phyloP scores from a whole-genome alignment of 176 grass and related monocot species.

The Lolium rigidum region DNA sequence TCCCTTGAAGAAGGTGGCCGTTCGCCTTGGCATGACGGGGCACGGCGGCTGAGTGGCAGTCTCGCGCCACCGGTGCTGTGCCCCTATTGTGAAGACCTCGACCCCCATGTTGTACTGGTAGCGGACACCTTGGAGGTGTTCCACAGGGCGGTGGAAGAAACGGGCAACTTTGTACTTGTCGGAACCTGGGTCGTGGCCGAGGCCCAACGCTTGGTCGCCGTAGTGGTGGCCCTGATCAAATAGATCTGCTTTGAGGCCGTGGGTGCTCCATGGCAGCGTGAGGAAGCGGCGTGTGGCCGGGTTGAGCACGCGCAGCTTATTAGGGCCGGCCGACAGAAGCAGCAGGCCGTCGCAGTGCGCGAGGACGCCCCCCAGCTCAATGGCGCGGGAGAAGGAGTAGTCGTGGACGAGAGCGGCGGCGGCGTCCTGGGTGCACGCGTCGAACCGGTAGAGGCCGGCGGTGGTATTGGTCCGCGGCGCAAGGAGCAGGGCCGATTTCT shows the following conservation, averaged over 20 bases:
- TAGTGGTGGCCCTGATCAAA: neutral
- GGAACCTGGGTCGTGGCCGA: neutral
- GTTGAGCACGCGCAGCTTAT: neutral
- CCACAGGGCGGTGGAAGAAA: neutral
- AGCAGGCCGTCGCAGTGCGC: neutral
- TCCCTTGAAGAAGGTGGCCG: neutral
- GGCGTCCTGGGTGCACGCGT: neutral
- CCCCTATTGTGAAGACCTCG: neutral
- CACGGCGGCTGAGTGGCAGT: neutral
- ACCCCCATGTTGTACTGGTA: neutral
- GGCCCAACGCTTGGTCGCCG: neutral
- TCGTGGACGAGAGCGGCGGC: neutral
- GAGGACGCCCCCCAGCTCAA: too few relatives aligned
- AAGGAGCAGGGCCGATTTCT: neutral
- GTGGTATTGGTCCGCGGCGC: neutral
- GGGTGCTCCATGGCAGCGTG: neutral
- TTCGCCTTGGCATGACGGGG: neutral
- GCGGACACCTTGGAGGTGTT: too few relatives aligned
- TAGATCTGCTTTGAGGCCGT: neutral
- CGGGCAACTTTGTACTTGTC: neutral
- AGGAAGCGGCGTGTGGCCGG: slow-evolving; percentile 21
- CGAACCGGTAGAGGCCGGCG: neutral
- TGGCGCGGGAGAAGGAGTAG: neutral
- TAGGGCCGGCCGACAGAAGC: neutral
- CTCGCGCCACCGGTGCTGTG: neutral